A percentile compares a stretch with the other conserved stretches of the same genome.
These are phyloP conservation scores for Paxillus rubicundulus DNA, from an alignment of 768 basidiomycete genomes.

Conservation along the genomic window DNA sequence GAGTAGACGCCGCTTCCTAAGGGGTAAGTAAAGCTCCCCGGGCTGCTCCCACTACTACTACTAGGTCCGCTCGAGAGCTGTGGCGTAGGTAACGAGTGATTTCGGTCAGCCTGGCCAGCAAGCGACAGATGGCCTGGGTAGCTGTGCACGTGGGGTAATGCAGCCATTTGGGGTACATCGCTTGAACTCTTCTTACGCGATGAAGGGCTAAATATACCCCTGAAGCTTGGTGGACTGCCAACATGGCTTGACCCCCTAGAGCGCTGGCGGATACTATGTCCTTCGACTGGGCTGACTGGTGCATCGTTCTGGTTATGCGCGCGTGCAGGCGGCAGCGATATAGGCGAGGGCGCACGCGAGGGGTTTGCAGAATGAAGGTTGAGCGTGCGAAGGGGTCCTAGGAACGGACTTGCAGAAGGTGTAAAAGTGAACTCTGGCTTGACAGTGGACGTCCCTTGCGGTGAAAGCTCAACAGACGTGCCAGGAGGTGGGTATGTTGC, in stretches of 20 bases:
- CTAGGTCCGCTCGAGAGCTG: slow-evolving; percentile 64
- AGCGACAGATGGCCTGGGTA: slow-evolving; percentile 33
- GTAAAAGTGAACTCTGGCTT: slow-evolving; percentile 47
- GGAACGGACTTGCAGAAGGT: slow-evolving; percentile 77
- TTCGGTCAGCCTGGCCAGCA: slow-evolving; percentile 25
- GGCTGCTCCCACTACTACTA: slow-evolving; percentile 59
- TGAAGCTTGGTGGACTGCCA: slow-evolving; percentile 36
- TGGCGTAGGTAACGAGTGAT: slow-evolving; percentile 48
- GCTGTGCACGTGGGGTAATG: slow-evolving; percentile 31
- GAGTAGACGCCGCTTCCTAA: slow-evolving; percentile 16
- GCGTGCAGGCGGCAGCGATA: slow-evolving; percentile 56
- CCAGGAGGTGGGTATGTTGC: slow-evolving; percentile 20
- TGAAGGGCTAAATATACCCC: slow-evolving; percentile 26
- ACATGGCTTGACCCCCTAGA: slow-evolving; percentile 32
- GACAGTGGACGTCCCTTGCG: slow-evolving; percentile 19
- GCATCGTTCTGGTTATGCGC: slow-evolving; percentile 21
- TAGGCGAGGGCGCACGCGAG: slow-evolving; percentile 71
- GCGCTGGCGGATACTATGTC: slow-evolving; percentile 24
- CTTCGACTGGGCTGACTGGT: slow-evolving; percentile 36
- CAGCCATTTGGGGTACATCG: slow-evolving; percentile 29
- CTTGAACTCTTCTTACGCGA: slow-evolving; percentile 31
- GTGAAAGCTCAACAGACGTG: slow-evolving; percentile 31
- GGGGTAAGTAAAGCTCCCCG: slow-evolving; percentile 48
- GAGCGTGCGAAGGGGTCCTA: slow-evolving; percentile 72
- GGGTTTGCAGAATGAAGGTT: slow-evolving; percentile 70